Base-by-base conservation (phyloP, 2,329 filamentous ascomycete genomes). In the Fusarium keratoplasticum region DNA sequence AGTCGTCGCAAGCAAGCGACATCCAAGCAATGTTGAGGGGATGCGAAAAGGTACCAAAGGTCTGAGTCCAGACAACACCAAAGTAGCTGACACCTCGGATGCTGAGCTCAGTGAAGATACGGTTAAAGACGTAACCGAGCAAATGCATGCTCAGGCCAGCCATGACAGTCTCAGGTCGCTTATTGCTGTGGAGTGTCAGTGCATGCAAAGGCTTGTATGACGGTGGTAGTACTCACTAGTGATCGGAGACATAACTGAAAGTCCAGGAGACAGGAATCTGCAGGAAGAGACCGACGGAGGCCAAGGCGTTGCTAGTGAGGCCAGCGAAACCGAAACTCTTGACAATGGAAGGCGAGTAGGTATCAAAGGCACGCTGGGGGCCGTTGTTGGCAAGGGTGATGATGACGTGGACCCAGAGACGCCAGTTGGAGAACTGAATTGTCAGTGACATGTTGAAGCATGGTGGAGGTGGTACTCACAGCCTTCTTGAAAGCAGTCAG, bases 11-110 rank as follows among this genome's bases (percentile, higher is more conserved):
- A 3, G 87, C 84, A 1, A 90, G 81, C 0, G 88, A 90, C 77
- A 91, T 83, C 89, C 89, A 91, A 1, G 88, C 86, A 59, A 91
- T 89, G 76, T 91, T 91, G 25, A 91, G 83, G 0, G 87, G 87
- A 64, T 89, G 87, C 2, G 86, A 85, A 66, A 89, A 88, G 5
- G 86, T 88, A 22, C 86, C 87, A 66, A 89, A 89, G 0, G 82
- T 85, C 74, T 89, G 87, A 0, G 87, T 89, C 86, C 86, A 89
- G 25, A 89, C 84, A 3, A 89, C 87, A 33, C 87, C 87, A 70
- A 89, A 89, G 78, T 88, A 89, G 5, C 83, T 81, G 1, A 86
- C 82, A 4, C 86, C 84, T 10, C 82, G 82, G 38, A 79, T 78
- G 20, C 75, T 76, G 22, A 87, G 74, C 65, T 86, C 84, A 0